Conservation (phyloP, 176 grass and related monocot genomes). For the Chrysopogon serrulatus region DNA sequence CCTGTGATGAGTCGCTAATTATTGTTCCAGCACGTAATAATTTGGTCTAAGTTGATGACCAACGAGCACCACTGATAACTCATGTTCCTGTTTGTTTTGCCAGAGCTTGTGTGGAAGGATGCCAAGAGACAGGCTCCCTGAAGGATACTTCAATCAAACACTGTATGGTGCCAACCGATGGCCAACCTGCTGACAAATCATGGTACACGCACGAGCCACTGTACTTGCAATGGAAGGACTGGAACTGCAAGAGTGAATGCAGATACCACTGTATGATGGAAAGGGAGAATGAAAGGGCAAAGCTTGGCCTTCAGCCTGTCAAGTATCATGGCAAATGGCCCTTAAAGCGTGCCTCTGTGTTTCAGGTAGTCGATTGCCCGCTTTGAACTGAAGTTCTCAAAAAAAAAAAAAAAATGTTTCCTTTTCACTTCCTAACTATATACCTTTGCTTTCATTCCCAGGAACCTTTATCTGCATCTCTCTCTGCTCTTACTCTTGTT, state of each 20-base stretch:
- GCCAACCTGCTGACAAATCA: slow-evolving; percentile 38
- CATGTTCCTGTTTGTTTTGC: background rate
- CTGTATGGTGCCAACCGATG: slow-evolving; percentile 43
- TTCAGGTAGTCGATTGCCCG: slow-evolving; percentile 53
- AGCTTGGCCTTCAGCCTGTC: slow-evolving; percentile 50
- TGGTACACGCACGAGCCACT: slow-evolving; percentile 86
- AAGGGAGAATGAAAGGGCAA: slow-evolving; percentile 65
- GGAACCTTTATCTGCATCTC: slow-evolving; percentile 75
- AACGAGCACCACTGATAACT: background rate
- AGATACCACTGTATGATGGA: slow-evolving; percentile 92
- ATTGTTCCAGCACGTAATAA: background rate
- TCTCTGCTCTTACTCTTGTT: slow-evolving; percentile 79
- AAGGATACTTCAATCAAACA: slow-evolving; percentile 58
- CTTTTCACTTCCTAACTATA: background rate
- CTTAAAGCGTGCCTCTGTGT: slow-evolving; percentile 68
- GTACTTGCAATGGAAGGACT: slow-evolving; percentile 92
- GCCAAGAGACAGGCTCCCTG: slow-evolving; percentile 62
- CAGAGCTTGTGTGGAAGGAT: slow-evolving; percentile 63
- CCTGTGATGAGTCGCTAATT: background rate
- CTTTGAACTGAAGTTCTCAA: background rate
- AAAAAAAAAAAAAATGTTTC: no score
- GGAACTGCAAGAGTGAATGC: slow-evolving; percentile 91
- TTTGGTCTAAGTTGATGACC: background rate
- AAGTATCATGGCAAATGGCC: slow-evolving; percentile 98
- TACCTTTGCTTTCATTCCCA: slow-evolving; percentile 3